Conservation (phyloP, 2,329 filamentous ascomycete species). For the Aspergillus glaucus region DNA sequence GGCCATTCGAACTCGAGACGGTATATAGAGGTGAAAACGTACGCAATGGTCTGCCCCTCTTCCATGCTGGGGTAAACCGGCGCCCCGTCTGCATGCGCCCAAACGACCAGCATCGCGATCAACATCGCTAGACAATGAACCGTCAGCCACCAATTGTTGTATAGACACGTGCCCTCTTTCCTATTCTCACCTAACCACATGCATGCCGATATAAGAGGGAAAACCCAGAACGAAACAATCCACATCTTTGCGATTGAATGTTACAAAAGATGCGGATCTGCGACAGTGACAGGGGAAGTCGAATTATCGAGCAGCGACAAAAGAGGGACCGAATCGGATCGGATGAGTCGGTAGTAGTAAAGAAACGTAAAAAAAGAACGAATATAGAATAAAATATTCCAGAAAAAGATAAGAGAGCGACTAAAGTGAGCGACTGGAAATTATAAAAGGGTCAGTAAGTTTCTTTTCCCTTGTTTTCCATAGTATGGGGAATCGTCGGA, state of each 20-base stretch:
- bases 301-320: not conserved
- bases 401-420: not conserved
- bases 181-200: conserved; percentile 46
- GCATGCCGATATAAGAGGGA: conserved; percentile 54
- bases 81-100: conserved; percentile 46
- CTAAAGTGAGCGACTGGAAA: not conserved
- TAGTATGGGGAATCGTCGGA: conserved; percentile 3
- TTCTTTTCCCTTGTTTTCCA: not conserved
- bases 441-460: not conserved
- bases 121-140: conserved; percentile 44
- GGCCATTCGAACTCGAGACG: not conserved
- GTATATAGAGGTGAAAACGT: conserved; percentile 12
- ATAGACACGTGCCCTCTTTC: not conserved
- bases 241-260: conserved; percentile 28
- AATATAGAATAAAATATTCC: not conserved
- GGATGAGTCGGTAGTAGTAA: not conserved
- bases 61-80: conserved; percentile 51
- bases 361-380: not conserved
- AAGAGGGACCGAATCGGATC: not conserved
- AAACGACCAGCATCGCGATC: conserved; percentile 54
- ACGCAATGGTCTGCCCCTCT: conserved; percentile 49
- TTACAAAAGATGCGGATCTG: not conserved
- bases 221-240: conserved; percentile 46
- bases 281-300: not conserved
- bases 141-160: not conserved